These are phyloP conservation scores for Tricholoma furcatifolium DNA, from an alignment of 768 basidiomycete species.

Conservation along the genomic window DNA sequence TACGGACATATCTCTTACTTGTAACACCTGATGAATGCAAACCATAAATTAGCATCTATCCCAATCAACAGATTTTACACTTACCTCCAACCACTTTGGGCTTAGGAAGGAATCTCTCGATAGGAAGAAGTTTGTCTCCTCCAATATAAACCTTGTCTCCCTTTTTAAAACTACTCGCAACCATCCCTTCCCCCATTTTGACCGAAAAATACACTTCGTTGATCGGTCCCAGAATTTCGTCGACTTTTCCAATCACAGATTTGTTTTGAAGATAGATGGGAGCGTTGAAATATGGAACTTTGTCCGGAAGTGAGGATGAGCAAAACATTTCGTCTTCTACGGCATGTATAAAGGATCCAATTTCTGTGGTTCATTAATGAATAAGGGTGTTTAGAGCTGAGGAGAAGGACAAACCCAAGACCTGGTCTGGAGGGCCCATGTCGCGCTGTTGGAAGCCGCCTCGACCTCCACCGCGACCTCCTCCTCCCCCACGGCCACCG, in stretches of 20 bases:
- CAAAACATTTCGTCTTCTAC: conserved; percentile 99
- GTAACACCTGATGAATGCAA: conserved; percentile 37
- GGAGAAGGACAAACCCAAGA: conserved; percentile 54
- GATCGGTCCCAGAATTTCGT: conserved; percentile 99
- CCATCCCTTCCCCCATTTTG: conserved; percentile 96
- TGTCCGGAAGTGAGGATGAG: conserved; percentile 76
- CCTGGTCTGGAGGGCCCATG: conserved; percentile 74
- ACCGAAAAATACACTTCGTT: conserved; percentile 98
- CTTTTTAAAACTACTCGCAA: conserved; percentile 92
- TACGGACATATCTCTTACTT: conserved; percentile 34
- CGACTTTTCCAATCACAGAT: conserved; percentile 93
- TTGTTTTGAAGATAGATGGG: conserved; percentile 98
- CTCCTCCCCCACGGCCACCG: conserved; percentile 53
- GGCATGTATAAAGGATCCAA: conserved; percentile 90
- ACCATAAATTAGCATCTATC: not conserved
- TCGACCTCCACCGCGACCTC: conserved; percentile 65
- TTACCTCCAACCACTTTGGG: conserved; percentile 78
- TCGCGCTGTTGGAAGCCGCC: conserved; percentile 75
- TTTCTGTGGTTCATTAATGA: conserved; percentile 50
- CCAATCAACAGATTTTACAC: conserved; percentile 19
- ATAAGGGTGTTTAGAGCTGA: conserved; percentile 1
- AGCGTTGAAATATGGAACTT: conserved; percentile 98
- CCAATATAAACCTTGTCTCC: conserved; percentile 98
- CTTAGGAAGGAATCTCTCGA: conserved; percentile 96
- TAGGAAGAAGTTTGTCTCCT: conserved; percentile 94